Evolutionary conservation across 2,329 filamentous ascomycete species (phyloP).

Genomic region (Pseudofabraea citricarpa): DNA sequence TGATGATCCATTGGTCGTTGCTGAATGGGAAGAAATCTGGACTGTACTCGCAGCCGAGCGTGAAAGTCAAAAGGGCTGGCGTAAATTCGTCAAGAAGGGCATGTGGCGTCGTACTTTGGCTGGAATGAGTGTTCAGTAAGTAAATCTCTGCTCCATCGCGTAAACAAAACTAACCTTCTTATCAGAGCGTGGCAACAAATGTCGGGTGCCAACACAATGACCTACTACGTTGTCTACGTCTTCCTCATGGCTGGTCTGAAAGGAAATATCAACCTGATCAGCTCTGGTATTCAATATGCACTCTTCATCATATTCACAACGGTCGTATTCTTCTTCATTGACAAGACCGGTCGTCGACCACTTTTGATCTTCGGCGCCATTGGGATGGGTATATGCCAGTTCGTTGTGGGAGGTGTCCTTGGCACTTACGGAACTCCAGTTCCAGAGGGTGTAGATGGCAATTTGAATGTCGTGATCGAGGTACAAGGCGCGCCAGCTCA

Average conservation of each 20-base stretch:
- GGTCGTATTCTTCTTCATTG: slow-evolving; percentile 19
- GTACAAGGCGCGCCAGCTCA: slow-evolving; percentile 50
- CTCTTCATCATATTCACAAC: slow-evolving; percentile 20
- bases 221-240: slow-evolving; percentile 33
- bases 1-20: slow-evolving; percentile 48
- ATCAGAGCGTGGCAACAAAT: slow-evolving; percentile 23
- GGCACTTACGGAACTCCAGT: slow-evolving; percentile 34
- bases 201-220: slow-evolving; percentile 24
- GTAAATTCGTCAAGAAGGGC: slow-evolving; percentile 39
- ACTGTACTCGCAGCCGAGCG: slow-evolving; percentile 29
- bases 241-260: slow-evolving; percentile 33
- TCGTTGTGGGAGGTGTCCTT: slow-evolving; percentile 41
- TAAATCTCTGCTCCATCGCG: slow-evolving; percentile 7
- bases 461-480: slow-evolving; percentile 47
- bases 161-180: slow-evolving; percentile 28
- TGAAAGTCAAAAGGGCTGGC: slow-evolving; percentile 26
- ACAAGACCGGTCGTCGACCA: slow-evolving; percentile 21
- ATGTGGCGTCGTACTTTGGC: slow-evolving; percentile 56
- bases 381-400: slow-evolving; percentile 38
- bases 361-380: slow-evolving; percentile 36
- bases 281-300: slow-evolving; percentile 19
- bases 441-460: slow-evolving; percentile 38
- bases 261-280: slow-evolving; percentile 29
- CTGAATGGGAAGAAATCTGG: slow-evolving; percentile 51
- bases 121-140: slow-evolving; percentile 40